Evolutionary conservation across 306 rosid genomes (phyloP).

Genomic region (Quillaja saponaria): DNA sequence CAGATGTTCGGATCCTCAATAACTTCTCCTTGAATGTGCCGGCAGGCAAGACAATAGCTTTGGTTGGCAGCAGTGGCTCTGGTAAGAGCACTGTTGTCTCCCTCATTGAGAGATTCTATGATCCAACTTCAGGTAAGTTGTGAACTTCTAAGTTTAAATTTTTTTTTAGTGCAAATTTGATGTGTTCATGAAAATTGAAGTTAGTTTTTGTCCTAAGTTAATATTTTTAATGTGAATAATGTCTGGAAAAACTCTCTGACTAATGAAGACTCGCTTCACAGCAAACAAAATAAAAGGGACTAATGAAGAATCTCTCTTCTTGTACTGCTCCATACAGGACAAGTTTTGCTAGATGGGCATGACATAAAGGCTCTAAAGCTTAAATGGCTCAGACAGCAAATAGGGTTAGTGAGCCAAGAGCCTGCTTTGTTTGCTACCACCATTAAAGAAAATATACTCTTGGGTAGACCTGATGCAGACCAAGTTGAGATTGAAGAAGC

Average conservation of each 20-base stretch:
- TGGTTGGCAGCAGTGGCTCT: conserved; percentile 98
- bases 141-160: not conserved
- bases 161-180: not conserved
- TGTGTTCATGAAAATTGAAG: conserved; percentile 15
- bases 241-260: not conserved
- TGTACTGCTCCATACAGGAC: conserved; percentile 53
- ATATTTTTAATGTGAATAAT: conserved; percentile 6
- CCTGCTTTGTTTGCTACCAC: conserved; percentile 97
- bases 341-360: conserved; percentile 84
- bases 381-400: conserved; percentile 93
- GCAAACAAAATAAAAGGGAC: no score
- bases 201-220: conserved; percentile 1
- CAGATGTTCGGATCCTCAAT: conserved; percentile 71
- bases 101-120: conserved; percentile 94
- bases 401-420: conserved; percentile 97
- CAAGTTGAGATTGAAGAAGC: conserved; percentile 97
- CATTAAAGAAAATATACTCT: conserved; percentile 80
- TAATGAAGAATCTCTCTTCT: not conserved
- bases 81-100: conserved; percentile 98
- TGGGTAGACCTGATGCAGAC: conserved; percentile 91
- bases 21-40: conserved; percentile 76
- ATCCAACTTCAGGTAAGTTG: conserved; percentile 73
- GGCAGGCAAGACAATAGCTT: conserved; percentile 93
- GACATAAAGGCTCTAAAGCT: conserved; percentile 85
- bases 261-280: not conserved